Conservation (phyloP, 768 basidiomycete species). For the Amanita pseudoporphyria region DNA sequence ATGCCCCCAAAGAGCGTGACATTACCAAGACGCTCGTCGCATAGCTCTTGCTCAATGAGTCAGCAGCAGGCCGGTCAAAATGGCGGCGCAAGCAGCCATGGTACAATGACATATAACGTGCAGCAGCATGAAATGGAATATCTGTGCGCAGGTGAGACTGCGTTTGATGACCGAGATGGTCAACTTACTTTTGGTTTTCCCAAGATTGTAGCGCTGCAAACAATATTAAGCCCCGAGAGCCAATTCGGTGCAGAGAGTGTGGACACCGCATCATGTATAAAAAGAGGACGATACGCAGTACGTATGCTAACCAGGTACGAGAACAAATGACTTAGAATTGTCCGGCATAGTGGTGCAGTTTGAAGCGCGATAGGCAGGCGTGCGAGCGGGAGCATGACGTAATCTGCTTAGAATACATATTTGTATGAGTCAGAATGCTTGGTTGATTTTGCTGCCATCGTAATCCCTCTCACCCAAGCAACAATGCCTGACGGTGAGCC, state of each 20-base stretch:
- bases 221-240: slow-evolving; percentile 83
- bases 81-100: slow-evolving; percentile 14
- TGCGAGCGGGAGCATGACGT: neutral
- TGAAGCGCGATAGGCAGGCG: slow-evolving; percentile 58
- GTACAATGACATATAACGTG: slow-evolving; percentile 21
- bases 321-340: neutral
- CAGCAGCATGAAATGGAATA: slow-evolving; percentile 70
- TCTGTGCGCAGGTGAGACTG: slow-evolving; percentile 64
- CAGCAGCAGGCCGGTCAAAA: slow-evolving; percentile 22
- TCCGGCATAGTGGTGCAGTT: slow-evolving; percentile 64
- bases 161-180: neutral
- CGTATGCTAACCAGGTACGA: slow-evolving; percentile 20
- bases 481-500: slow-evolving; percentile 40
- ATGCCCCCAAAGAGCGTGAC: no score
- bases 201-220: slow-evolving; percentile 90
- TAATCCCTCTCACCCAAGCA: slow-evolving; percentile 38
- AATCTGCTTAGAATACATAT: slow-evolving; percentile 11
- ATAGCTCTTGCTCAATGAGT: slow-evolving; percentile 26
- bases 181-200: slow-evolving; percentile 8
- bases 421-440: slow-evolving; percentile 12
- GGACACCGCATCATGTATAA: slow-evolving; percentile 99
- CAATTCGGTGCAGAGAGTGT: slow-evolving; percentile 92
- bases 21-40: no score
- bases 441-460: slow-evolving; percentile 19
- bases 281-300: slow-evolving; percentile 89